These are phyloP conservation scores for Hysterium pulicare DNA, from an alignment of 2,329 filamentous ascomycete genomes.

Conservation along the genomic window DNA sequence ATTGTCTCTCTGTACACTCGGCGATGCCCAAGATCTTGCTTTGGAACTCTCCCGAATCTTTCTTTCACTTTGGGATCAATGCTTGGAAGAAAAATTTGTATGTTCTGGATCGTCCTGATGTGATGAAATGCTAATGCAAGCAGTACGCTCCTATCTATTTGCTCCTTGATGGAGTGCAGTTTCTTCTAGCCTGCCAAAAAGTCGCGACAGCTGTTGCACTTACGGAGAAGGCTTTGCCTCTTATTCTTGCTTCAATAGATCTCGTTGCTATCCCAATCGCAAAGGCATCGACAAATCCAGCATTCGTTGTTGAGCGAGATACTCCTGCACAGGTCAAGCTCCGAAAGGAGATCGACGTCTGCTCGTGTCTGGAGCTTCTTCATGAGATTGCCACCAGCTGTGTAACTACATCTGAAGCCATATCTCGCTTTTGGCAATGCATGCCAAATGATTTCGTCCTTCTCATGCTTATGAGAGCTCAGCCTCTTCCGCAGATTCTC, in stretches of 20 bases:
- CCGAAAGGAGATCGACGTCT: conserved; percentile 61
- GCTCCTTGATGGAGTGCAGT: conserved; percentile 61
- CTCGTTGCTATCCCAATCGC: conserved; percentile 52
- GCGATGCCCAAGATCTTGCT: conserved; percentile 55
- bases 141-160: conserved; percentile 63
- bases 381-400: conserved; percentile 62
- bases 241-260: conserved; percentile 47
- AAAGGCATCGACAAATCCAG: conserved; percentile 32
- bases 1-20: conserved; percentile 54
- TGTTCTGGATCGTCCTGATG: conserved; percentile 6
- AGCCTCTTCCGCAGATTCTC: conserved; percentile 61
- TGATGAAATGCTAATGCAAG: conserved; percentile 7
- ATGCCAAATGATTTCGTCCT: conserved; percentile 66
- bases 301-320: conserved; percentile 18
- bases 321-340: conserved; percentile 41
- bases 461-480: conserved; percentile 64
- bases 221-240: conserved; percentile 52
- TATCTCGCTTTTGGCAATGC: conserved; percentile 61
- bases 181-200: conserved; percentile 62
- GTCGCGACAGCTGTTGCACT: conserved; percentile 58
- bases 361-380: conserved; percentile 63
- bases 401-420: conserved; percentile 39
- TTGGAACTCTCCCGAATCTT: conserved; percentile 63
- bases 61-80: conserved; percentile 65
- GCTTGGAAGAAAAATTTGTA: conserved; percentile 58